A percentile compares a stretch with the other conserved stretches of the same genome.
Evolutionary conservation across 768 basidiomycete genomes (phyloP).

Genomic region (Leccinellum albellum): DNA sequence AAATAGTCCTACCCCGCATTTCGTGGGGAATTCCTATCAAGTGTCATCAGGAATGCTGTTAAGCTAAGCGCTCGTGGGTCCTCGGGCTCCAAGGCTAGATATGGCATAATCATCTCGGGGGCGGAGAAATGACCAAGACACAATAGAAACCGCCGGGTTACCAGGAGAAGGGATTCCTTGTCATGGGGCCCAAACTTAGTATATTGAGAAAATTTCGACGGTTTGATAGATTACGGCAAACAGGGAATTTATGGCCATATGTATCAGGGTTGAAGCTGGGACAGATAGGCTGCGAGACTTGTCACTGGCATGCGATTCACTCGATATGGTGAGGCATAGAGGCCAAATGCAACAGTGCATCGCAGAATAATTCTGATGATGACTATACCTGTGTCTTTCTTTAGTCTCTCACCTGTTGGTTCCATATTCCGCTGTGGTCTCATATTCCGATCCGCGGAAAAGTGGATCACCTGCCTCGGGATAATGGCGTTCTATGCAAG

Average conservation of each 20-base stretch:
- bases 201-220: background rate
- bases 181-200: background rate
- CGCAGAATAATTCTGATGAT: background rate
- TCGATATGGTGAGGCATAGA: background rate
- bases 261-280: background rate
- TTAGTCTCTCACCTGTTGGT: background rate
- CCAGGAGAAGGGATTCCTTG: background rate
- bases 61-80: background rate
- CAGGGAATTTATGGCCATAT: background rate
- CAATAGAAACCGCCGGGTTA: background rate
- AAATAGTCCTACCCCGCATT: constrained; percentile 6
- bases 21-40: background rate
- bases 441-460: background rate
- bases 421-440: too few relatives aligned
- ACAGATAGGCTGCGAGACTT: background rate
- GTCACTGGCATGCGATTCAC: background rate
- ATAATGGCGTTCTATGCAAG: background rate
- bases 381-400: background rate
- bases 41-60: constrained; percentile 3
- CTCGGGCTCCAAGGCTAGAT: constrained; percentile 3
- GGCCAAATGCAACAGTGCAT: background rate
- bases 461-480: background rate
- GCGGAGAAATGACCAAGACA: background rate
- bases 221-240: background rate
- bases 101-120: constrained; percentile 3